Evolutionary conservation across 306 rosid genomes (phyloP).

Genomic region (Cucurbita maxima): DNA sequence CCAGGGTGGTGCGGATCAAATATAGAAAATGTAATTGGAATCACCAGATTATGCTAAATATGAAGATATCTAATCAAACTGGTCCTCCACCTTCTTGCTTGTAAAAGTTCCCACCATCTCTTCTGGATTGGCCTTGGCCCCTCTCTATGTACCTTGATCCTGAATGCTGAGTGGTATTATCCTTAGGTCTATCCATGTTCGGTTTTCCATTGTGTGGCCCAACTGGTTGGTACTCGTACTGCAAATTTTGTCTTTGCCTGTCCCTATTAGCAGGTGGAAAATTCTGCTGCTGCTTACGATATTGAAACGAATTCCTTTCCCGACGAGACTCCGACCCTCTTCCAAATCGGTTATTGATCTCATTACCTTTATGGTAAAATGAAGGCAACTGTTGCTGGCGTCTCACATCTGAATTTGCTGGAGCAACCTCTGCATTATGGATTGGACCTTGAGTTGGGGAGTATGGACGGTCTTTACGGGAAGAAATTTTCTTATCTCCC

Average conservation of each 20-base stretch:
- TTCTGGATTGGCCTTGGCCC: constrained; percentile 52
- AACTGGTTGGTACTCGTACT: constrained; percentile 73
- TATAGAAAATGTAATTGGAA: constrained; percentile 2
- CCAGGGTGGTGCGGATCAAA: not conserved
- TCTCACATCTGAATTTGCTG: constrained; percentile 30
- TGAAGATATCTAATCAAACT: constrained; percentile 26
- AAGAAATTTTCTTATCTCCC: constrained; percentile 44
- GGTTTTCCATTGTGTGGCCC: constrained; percentile 35
- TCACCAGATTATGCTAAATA: constrained; percentile 4
- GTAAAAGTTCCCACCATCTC: constrained; percentile 55
- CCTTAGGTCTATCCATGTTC: constrained; percentile 42
- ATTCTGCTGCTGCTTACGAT: constrained; percentile 30
- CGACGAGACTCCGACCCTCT: constrained; percentile 53
- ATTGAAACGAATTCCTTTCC: constrained; percentile 46
- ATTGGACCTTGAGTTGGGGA: constrained; percentile 30
- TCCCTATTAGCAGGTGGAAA: constrained; percentile 41
- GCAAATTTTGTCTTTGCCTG: constrained; percentile 48
- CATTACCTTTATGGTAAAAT: constrained; percentile 45
- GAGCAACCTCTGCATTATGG: constrained; percentile 26
- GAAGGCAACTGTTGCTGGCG: constrained; percentile 43
- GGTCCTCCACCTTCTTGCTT: constrained; percentile 44
- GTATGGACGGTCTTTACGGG: constrained; percentile 33
- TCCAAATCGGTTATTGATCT: constrained; percentile 39
- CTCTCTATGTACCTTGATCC: constrained; percentile 60
- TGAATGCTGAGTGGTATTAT: constrained; percentile 25